Evolutionary conservation across 192 early-diverging fungal genomes (phyloP).

Genomic region (Umbelopsis isabellina): DNA sequence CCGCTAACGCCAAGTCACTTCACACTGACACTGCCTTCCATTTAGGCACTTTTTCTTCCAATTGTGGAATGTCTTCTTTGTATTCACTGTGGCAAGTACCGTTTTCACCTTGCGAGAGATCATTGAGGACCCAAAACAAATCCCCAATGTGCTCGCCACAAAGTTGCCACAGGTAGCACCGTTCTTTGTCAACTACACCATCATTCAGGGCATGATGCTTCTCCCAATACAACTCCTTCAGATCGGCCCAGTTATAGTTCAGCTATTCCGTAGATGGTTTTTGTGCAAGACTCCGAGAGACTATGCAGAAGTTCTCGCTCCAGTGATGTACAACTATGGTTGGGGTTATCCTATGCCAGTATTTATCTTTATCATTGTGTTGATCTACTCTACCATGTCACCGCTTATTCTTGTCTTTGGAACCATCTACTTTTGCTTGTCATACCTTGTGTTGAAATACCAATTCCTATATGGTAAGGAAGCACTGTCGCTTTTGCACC

Average conservation of each 20-base stretch:
- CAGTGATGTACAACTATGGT: slow-evolving; percentile 71
- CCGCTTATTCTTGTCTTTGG: slow-evolving; percentile 75
- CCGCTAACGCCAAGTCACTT: background rate
- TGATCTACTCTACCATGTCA: slow-evolving; percentile 78
- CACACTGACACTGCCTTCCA: background rate
- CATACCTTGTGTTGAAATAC: slow-evolving; percentile 75
- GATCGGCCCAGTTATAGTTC: slow-evolving; percentile 62
- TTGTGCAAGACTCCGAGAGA: slow-evolving; percentile 80
- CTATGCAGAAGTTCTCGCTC: slow-evolving; percentile 73
- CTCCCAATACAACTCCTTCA: slow-evolving; percentile 74
- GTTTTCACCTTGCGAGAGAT: slow-evolving; percentile 65
- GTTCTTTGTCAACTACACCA: slow-evolving; percentile 77
- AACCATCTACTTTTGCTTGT: slow-evolving; percentile 66
- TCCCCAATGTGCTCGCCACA: slow-evolving; percentile 65
- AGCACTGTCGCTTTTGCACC: background rate
- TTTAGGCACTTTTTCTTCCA: slow-evolving; percentile 77
- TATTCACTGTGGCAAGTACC: slow-evolving; percentile 76
- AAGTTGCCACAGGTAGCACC: slow-evolving; percentile 72
- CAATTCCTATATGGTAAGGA: slow-evolving; percentile 66
- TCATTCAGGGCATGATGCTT: slow-evolving; percentile 72
- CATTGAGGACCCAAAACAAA: slow-evolving; percentile 61
- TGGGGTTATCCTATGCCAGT: slow-evolving; percentile 71
- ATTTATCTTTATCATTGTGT: slow-evolving; percentile 70
- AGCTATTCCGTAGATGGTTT: slow-evolving; percentile 56
- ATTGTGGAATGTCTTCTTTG: slow-evolving; percentile 73